phyloP scores from a whole-genome alignment of 371 early-diverging fungal species.

The Syncephalastrum monosporum region DNA sequence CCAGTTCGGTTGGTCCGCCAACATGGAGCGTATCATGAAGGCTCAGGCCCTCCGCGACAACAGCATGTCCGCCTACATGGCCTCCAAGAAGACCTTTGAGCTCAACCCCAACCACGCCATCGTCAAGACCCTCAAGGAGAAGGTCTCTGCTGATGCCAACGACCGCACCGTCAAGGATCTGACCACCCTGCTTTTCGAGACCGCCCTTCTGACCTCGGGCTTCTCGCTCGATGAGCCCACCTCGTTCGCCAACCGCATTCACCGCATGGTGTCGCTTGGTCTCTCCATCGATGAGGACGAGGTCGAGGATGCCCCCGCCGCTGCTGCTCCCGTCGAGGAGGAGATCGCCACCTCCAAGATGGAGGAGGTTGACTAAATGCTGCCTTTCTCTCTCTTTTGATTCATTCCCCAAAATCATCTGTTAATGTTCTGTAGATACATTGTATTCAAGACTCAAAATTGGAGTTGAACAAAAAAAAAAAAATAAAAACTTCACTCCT shows the following conservation, averaged over 20 bases:
- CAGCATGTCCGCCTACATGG: constrained; percentile 96
- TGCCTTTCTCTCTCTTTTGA: no score
- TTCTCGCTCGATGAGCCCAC: constrained; percentile 95
- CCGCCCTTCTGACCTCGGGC: constrained; percentile 93
- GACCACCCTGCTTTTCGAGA: constrained; percentile 90
- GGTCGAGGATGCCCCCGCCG: constrained; percentile 38
- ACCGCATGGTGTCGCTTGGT: constrained; percentile 98
- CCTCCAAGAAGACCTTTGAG: constrained; percentile 97
- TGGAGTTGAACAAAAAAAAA: no score
- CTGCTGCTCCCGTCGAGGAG: constrained; percentile 56
- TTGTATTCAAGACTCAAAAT: no score
- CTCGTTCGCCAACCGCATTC: constrained; percentile 91
- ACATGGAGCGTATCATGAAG: constrained; percentile 99
- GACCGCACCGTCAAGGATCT: constrained; percentile 97
- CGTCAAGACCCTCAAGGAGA: constrained; percentile 87
- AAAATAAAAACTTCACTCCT: no score
- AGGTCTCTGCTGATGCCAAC: constrained; percentile 87
- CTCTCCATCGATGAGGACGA: constrained; percentile 88
- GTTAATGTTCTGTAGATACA: no score
- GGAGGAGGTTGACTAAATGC: constrained; percentile 94
- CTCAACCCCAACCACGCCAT: constrained; percentile 95
- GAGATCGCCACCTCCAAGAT: constrained; percentile 83
- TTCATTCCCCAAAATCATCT: no score
- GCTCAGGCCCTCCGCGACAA: constrained; percentile 97
- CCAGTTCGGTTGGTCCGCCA: constrained; percentile 98